Conservation (phyloP, 2,329 filamentous ascomycete genomes). For the Curvularia spicifera region DNA sequence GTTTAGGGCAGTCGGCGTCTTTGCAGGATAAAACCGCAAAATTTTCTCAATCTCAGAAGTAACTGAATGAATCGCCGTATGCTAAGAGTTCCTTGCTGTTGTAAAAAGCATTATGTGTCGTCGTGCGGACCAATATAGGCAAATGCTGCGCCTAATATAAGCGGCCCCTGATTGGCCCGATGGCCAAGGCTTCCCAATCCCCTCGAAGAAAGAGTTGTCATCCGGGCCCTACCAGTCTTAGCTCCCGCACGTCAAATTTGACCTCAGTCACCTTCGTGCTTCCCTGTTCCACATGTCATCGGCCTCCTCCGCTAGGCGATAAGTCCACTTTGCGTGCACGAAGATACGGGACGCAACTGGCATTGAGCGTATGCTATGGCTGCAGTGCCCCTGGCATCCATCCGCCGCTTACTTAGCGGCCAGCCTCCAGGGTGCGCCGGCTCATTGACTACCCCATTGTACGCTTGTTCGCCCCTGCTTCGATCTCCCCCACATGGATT, state of each 20-base stretch:
- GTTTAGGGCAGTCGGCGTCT: neutral
- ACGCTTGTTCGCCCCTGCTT: neutral
- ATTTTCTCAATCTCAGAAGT: neutral
- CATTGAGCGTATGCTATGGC: neutral
- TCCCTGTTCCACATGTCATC: conserved; percentile 3
- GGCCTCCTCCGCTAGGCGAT: neutral
- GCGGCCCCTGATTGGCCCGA: conserved; percentile 18
- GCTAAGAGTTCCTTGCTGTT: neutral
- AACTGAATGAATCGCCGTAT: neutral
- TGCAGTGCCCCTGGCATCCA: neutral
- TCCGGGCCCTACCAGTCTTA: conserved; percentile 2
- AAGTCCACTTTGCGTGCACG: neutral
- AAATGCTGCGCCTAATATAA: conserved; percentile 8
- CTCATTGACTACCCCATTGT: neutral
- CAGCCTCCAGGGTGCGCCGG: neutral
- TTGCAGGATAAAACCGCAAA: neutral
- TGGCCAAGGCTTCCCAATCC: conserved; percentile 4
- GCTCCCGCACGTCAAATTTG: conserved; percentile 13
- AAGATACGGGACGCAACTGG: neutral
- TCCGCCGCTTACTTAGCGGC: conserved; percentile 7
- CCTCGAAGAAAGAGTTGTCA: conserved; percentile 12
- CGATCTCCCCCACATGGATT: conserved; percentile 1
- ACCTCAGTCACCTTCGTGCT: conserved; percentile 5
- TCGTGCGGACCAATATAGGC: conserved; percentile 23
- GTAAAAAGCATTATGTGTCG: conserved; percentile 5